These are phyloP conservation scores for Picea sitchensis DNA, from an alignment of 75 land plant genomes.

Conservation along the genomic window DNA sequence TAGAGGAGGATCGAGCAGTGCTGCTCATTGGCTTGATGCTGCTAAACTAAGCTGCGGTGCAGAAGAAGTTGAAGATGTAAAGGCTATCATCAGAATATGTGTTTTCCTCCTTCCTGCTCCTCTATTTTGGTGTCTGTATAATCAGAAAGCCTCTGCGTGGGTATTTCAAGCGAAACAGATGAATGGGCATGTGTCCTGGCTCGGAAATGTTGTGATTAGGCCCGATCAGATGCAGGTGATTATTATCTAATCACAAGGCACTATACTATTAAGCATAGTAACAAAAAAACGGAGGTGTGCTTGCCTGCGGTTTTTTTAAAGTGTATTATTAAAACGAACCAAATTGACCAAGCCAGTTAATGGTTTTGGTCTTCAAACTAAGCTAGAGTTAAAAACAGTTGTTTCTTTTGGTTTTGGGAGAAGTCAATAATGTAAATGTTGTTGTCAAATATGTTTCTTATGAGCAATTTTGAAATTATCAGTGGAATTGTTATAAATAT, in stretches of 20 bases:
- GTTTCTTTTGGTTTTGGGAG: background rate
- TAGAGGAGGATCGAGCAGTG: background rate
- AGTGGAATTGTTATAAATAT: too few species aligned
- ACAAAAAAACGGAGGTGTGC: background rate
- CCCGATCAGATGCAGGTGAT: constrained; percentile 43
- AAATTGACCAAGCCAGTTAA: background rate
- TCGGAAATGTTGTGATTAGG: constrained; percentile 21
- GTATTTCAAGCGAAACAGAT: constrained; percentile 30
- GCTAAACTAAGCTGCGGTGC: constrained; percentile 22
- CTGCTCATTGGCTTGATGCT: constrained; percentile 32
- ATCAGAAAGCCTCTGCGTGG: constrained; percentile 39
- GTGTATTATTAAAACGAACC: background rate
- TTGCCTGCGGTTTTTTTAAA: background rate
- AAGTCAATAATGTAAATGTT: too few species aligned
- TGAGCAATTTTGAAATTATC: too few species aligned
- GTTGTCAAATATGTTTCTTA: too few species aligned
- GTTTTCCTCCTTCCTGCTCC: constrained; percentile 32
- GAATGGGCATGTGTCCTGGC: constrained; percentile 34
- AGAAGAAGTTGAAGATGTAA: constrained; percentile 31
- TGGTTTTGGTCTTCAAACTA: background rate
- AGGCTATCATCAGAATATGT: constrained; percentile 20
- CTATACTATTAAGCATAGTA: background rate
- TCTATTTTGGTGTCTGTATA: constrained; percentile 23
- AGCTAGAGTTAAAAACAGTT: background rate
- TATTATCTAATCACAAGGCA: background rate